Conservation (phyloP, 75 land plant genomes). For the Pinus albicaulis region DNA sequence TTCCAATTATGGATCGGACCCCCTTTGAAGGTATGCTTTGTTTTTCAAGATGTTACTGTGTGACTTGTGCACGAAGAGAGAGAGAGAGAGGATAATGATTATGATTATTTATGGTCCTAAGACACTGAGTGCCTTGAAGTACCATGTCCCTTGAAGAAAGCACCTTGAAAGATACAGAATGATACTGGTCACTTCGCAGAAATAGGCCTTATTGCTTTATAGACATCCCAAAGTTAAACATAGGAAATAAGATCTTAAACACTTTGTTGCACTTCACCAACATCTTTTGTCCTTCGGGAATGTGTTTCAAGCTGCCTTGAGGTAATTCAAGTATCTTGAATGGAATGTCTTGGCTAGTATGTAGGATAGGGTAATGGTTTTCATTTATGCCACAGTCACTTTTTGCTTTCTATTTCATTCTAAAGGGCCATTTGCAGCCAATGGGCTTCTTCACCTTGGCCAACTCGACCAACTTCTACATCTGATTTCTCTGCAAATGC, state of each 20-base stretch:
- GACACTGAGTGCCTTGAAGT: background rate
- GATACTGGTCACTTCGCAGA: background rate
- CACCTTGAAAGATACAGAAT: background rate
- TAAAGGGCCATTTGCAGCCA: too few species aligned
- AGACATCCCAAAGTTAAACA: too few species aligned
- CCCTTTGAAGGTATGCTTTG: conserved; percentile 72
- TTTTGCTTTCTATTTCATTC: too few species aligned
- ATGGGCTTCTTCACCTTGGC: too few species aligned
- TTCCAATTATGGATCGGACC: conserved; percentile 78
- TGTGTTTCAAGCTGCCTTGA: background rate
- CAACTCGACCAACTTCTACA: too few species aligned
- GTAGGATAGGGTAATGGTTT: background rate
- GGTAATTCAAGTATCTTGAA: background rate
- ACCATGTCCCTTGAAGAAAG: background rate
- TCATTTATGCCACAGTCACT: background rate
- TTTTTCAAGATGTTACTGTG: background rate
- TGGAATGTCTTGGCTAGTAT: background rate
- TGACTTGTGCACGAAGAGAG: background rate
- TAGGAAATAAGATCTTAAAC: background rate
- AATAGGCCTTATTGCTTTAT: background rate
- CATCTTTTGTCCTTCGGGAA: background rate
- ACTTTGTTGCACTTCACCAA: background rate
- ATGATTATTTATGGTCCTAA: background rate
- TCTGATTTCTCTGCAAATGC: too few species aligned
- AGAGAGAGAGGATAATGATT: background rate